Base-by-base conservation (phyloP, 768 basidiomycete species). In the Russula brevipes region DNA sequence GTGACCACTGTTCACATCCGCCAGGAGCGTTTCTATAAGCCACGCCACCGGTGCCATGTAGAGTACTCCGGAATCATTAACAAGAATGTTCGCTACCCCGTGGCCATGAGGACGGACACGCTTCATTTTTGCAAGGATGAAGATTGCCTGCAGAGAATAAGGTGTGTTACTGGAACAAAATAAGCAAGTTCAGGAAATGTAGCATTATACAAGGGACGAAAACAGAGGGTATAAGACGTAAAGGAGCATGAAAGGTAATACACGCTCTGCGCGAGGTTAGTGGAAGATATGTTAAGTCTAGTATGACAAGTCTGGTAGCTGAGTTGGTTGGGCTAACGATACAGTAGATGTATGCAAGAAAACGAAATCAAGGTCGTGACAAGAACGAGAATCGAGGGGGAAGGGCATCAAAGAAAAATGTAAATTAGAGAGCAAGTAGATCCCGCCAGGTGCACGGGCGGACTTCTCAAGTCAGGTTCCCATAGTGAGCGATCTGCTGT, bases 271-370 rank as follows among this genome's bases (percentile, higher is more conserved):
- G 57, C 56, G 51, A 33, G 44, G 44, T 24, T 17, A 33, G 30
- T 49, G 36, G 16, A 51, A 50, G 44, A 1, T 35, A 57, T 58
- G 56, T n/a, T 33, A 36, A 63, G 36, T 58, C 50, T 63, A 58
- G 57, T 53, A 12, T 58, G 14, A 63, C 61, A 58, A 41, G 53
- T 44, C 54, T 24, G 30, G 36, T 45, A 47, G 24, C 33, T 19
- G 61, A 30, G 50, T 14, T 49, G 42, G 42, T 51, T 31, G 57
- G n/a, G 57, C 63, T 64, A 64, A 50, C 57, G 63, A 64, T 64
- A 64, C 63, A 64, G 63, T 31, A 46, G 52, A 46, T 52, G 50
- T 39, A 16, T 24, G 50, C 24, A n/a, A 35, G 46, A 7, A 49
- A 54, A 42, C 3, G 12, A 8, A 57, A 45, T 41, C 12, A 19